Conservation (phyloP, 495 filamentous ascomycete genomes). For the Penicillium macrosclerotiorum region DNA sequence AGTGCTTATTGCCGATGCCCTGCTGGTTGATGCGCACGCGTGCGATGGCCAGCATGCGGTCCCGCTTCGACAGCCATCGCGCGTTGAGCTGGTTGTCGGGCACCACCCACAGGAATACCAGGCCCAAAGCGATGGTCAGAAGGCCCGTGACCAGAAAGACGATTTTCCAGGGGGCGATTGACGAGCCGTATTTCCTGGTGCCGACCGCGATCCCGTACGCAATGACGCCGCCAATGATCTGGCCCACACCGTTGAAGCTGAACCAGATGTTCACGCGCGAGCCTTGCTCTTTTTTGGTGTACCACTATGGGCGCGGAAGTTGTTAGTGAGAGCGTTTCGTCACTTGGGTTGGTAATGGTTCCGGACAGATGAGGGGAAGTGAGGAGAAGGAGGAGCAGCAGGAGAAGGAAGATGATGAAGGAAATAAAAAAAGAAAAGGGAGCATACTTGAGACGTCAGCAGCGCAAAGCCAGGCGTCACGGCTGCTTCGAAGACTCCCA, state of each 20-base stretch:
- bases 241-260: slow-evolving; percentile 60
- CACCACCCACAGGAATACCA: slow-evolving; percentile 60
- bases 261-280: slow-evolving; percentile 60
- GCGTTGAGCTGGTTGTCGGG: slow-evolving; percentile 71
- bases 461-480: slow-evolving; percentile 64
- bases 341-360: too few relatives aligned
- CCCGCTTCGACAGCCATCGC: slow-evolving; percentile 61
- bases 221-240: slow-evolving; percentile 60
- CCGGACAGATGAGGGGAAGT: too few relatives aligned
- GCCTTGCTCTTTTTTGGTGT: slow-evolving; percentile 59
- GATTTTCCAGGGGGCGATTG: slow-evolving; percentile 64
- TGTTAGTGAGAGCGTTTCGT: too few relatives aligned
- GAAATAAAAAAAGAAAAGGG: too few relatives aligned
- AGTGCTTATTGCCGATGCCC: slow-evolving; percentile 68
- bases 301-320: too few relatives aligned
- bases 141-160: slow-evolving; percentile 66
- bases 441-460: slow-evolving; percentile 53
- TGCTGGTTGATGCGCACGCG: slow-evolving; percentile 63
- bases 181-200: slow-evolving; percentile 47
- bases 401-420: too few relatives aligned
- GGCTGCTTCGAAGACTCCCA: slow-evolving; percentile 60
- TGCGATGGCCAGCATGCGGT: slow-evolving; percentile 58
- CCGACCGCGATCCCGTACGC: slow-evolving; percentile 65
- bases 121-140: slow-evolving; percentile 55
- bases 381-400: too few relatives aligned